A percentile compares a stretch with the other conserved stretches of the same genome.
These are phyloP conservation scores for Spathaspora hagerdaliae DNA, from an alignment of 805 yeast genomes.

Conservation along the genomic window DNA sequence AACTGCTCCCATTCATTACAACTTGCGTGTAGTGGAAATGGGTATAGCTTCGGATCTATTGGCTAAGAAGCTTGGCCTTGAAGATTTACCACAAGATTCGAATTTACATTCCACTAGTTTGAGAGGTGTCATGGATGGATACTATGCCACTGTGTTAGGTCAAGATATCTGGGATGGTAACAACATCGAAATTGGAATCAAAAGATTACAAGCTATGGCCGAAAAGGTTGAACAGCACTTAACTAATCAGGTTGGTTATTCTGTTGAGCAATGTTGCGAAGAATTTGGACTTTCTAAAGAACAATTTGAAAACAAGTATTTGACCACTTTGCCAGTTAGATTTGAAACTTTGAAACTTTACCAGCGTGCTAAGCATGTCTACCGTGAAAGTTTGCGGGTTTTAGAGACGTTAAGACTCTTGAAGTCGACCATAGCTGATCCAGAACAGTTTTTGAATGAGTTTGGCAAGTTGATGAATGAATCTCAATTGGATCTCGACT, in stretches of 20 bases:
- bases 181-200: constrained; percentile 39
- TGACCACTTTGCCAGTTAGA: constrained; percentile 52
- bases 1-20: constrained; percentile 67
- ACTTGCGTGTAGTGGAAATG: constrained; percentile 68
- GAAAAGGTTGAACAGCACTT: constrained; percentile 44
- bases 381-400: constrained; percentile 57
- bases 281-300: constrained; percentile 39
- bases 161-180: constrained; percentile 41
- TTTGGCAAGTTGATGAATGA: constrained; percentile 58
- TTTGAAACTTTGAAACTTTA: constrained; percentile 53
- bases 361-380: constrained; percentile 61
- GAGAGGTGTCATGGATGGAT: constrained; percentile 59
- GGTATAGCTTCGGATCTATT: constrained; percentile 61
- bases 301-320: constrained; percentile 42
- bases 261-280: constrained; percentile 44
- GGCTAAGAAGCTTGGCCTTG: constrained; percentile 45
- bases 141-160: constrained; percentile 29
- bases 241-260: constrained; percentile 42
- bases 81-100: constrained; percentile 42
- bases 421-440: constrained; percentile 16
- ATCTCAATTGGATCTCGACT: constrained; percentile 52
- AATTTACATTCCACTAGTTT: constrained; percentile 56
- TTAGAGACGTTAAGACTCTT: constrained; percentile 45
- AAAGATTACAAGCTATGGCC: constrained; percentile 38
- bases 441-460: constrained; percentile 30